Evolutionary conservation across 2,329 filamentous ascomycete genomes (phyloP).

Genomic region (Fusarium bactridioides): DNA sequence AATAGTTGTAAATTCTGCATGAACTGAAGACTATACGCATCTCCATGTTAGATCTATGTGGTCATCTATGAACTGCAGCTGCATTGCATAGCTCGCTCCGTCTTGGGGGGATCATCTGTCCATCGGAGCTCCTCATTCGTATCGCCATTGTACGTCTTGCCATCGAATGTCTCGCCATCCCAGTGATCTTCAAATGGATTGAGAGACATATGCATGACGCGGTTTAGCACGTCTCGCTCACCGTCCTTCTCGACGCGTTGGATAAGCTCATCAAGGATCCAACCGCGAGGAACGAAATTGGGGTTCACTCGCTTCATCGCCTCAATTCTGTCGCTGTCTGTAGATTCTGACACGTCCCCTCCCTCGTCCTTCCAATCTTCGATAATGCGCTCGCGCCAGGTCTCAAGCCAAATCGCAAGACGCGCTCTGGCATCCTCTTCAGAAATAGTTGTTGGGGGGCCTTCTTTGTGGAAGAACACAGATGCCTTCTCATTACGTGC

Average conservation of each 20-base stretch:
- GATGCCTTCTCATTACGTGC: conserved; percentile 68
- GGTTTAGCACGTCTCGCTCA: conserved; percentile 79
- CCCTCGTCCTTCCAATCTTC: conserved; percentile 76
- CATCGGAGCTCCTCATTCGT: conserved; percentile 81
- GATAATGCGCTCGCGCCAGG: conserved; percentile 74
- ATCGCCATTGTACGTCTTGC: conserved; percentile 63
- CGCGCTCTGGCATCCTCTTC: conserved; percentile 71
- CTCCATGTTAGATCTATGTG: neutral
- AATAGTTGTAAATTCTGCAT: conserved; percentile 16
- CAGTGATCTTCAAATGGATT: conserved; percentile 85
- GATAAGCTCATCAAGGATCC: conserved; percentile 95
- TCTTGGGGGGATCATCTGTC: conserved; percentile 83
- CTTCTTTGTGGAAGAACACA: conserved; percentile 83
- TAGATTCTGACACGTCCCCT: conserved; percentile 46
- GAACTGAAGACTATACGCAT: neutral
- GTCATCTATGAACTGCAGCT: conserved; percentile 82
- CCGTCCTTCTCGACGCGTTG: conserved; percentile 83
- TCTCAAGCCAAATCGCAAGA: conserved; percentile 81
- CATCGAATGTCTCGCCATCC: conserved; percentile 60
- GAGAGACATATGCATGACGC: conserved; percentile 83
- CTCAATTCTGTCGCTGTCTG: conserved; percentile 68
- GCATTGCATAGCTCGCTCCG: conserved; percentile 85
- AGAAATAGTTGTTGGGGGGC: conserved; percentile 63
- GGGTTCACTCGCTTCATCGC: conserved; percentile 91
- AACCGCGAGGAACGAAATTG: conserved; percentile 88